These are phyloP conservation scores for Meripilus lineatus DNA, from an alignment of 1,284 basidiomycete species.

Conservation along the genomic window DNA sequence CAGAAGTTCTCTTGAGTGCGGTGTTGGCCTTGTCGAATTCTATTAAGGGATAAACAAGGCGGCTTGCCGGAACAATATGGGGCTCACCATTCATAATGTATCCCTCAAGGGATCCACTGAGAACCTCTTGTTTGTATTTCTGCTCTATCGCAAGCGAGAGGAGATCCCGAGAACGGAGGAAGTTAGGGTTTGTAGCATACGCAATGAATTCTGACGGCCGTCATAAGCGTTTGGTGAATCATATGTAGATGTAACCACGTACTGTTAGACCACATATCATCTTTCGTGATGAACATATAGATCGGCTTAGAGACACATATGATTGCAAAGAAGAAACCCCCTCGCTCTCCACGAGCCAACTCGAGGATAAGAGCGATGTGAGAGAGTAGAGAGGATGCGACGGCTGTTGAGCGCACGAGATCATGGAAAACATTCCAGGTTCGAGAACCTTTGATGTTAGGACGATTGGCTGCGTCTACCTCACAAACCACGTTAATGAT, in stretches of 20 bases:
- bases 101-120: constrained; percentile 1
- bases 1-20: not conserved
- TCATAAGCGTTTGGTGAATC: not conserved
- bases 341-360: not conserved
- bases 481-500: too few relatives aligned
- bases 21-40: not conserved
- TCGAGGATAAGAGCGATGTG: not conserved
- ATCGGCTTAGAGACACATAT: constrained; percentile 1
- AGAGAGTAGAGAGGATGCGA: not conserved
- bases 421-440: not conserved
- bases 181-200: constrained; percentile 1
- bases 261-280: not conserved
- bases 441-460: not conserved
- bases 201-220: not conserved
- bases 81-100: constrained; percentile 9
- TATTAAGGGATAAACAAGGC: not conserved
- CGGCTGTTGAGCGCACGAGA: not conserved
- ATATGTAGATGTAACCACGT: not conserved
- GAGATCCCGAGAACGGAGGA: constrained; percentile 4
- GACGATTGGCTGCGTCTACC: not conserved
- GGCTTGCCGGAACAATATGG: not conserved
- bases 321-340: not conserved
- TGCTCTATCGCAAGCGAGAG: constrained; percentile 3
- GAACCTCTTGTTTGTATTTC: constrained; percentile 7
- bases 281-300: not conserved